Evolutionary conservation across 306 rosid species (phyloP).

Genomic region (Dalbergia cultrata): DNA sequence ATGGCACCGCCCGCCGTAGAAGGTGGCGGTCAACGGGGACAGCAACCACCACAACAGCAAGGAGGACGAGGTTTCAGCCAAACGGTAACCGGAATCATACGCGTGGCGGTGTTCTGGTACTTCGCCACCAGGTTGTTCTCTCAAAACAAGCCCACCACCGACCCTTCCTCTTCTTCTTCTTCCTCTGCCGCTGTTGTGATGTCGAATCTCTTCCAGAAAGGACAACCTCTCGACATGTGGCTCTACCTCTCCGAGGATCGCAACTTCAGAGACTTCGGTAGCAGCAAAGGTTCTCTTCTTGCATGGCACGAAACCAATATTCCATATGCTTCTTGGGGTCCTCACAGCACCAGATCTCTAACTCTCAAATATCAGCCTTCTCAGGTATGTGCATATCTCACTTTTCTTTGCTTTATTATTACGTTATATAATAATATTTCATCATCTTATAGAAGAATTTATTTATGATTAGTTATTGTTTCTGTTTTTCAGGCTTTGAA

Average conservation of each 20-base stretch:
- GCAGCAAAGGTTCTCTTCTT: neutral
- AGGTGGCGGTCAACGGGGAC: neutral
- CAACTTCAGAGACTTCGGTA: neutral
- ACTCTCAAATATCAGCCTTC: neutral
- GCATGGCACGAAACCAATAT: neutral
- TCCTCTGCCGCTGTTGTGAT: neutral
- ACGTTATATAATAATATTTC: no score
- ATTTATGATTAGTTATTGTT: neutral
- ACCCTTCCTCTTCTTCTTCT: no score
- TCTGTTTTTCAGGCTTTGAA: slow-evolving; percentile 67
- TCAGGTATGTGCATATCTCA: no score
- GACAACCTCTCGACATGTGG: neutral
- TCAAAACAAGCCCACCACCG: neutral
- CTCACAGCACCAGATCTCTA: neutral
- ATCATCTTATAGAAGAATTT: no score
- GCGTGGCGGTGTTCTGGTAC: neutral
- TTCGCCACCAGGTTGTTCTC: neutral
- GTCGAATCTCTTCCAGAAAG: neutral
- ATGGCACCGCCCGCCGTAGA: neutral
- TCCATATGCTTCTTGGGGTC: neutral
- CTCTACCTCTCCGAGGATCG: neutral
- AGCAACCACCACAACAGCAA: neutral
- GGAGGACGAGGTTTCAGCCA: neutral
- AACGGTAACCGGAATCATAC: neutral
- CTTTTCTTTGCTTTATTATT: no score